Base-by-base conservation (phyloP, 1,139 yeast species). In the Saccharomyces pastorianus region DNA sequence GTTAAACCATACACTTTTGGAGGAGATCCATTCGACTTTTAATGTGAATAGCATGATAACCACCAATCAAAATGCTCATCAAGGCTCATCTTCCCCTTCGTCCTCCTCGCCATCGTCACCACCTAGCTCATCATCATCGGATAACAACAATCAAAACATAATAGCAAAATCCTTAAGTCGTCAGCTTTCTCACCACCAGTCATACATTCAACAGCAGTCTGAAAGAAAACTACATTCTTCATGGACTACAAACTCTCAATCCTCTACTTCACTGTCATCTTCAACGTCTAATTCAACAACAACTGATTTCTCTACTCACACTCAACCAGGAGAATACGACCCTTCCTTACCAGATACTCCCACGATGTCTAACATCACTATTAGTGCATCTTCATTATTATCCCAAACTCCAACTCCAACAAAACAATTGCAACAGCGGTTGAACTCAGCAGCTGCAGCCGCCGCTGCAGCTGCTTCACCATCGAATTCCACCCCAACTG, bases 1-100 rank as follows among this genome's bases (percentile, higher is more conserved):
- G 14, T 51, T 50, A 3, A 50, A 58, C 3, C 46, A 41, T 11
- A 44, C 49, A 5, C 41, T 59, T 27, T 62, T 60, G 52, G 61
- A 61, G 29, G 59, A 60, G 8, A 52, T 61, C 3, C 61, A 55
- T 51, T 52, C 61, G 0, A 50, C 53, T 20, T 60, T 56, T 46
- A 59, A 58, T 47, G 54, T 60, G 6, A 23, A 54, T 3, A 51
- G 42, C 20, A 48, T 59, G 7, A 34, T 61, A 42, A 55, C 60
- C 6, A 50, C 25, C 51, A n/a, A 46, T 47, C 44, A 49, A 25
- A 50, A 31, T 29, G 31, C 2, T 11, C 25, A 38, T 11, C 44
- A 17, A 11, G 44, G 46, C 23, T 29, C 44, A 25, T 14, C 48
- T 4, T 42, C 17, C 17, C n/a, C 26, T 25, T 42, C 34, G 6